These are phyloP conservation scores for Pichia sp. DNA, from an alignment of 1,139 yeast genomes.

Conservation along the genomic window DNA sequence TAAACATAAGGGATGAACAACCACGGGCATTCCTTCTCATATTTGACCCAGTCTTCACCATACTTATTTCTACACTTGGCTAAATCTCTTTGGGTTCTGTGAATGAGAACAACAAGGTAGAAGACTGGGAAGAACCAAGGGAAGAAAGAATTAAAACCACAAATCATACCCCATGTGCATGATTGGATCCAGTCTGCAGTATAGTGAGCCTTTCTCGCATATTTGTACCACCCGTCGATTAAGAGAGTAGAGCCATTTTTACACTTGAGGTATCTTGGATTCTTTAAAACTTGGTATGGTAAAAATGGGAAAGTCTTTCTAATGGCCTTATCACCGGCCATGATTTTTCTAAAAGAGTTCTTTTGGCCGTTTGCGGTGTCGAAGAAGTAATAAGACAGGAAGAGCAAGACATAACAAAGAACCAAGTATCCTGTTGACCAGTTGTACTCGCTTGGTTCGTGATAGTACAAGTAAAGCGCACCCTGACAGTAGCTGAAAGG, in stretches of 20 bases:
- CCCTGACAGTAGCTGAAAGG: conserved; percentile 97
- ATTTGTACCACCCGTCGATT: conserved; percentile 90
- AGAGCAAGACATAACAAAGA: conserved; percentile 51
- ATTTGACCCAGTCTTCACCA: conserved; percentile 90
- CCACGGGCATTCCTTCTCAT: conserved; percentile 85
- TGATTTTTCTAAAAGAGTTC: conserved; percentile 82
- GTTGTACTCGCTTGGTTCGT: conserved; percentile 75
- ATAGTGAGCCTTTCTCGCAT: conserved; percentile 91
- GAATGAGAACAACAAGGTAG: conserved; percentile 80
- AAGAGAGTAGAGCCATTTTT: conserved; percentile 78
- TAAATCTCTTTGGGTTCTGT: conserved; percentile 84
- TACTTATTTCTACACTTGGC: conserved; percentile 80
- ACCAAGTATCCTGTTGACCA: conserved; percentile 63
- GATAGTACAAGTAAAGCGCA: conserved; percentile 75
- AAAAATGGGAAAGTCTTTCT: conserved; percentile 92
- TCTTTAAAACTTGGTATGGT: conserved; percentile 73
- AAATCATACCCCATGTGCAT: conserved; percentile 84
- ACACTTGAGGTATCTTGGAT: conserved; percentile 83
- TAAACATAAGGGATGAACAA: conserved; percentile 84
- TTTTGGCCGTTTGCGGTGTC: conserved; percentile 95
- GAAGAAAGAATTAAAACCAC: conserved; percentile 83
- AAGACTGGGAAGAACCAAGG: conserved; percentile 96
- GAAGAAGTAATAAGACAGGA: conserved; percentile 81
- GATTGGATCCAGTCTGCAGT: conserved; percentile 92
- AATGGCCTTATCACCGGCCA: conserved; percentile 70